phyloP scores from a whole-genome alignment of 495 filamentous ascomycete species.

The Tuber melanosporum region DNA sequence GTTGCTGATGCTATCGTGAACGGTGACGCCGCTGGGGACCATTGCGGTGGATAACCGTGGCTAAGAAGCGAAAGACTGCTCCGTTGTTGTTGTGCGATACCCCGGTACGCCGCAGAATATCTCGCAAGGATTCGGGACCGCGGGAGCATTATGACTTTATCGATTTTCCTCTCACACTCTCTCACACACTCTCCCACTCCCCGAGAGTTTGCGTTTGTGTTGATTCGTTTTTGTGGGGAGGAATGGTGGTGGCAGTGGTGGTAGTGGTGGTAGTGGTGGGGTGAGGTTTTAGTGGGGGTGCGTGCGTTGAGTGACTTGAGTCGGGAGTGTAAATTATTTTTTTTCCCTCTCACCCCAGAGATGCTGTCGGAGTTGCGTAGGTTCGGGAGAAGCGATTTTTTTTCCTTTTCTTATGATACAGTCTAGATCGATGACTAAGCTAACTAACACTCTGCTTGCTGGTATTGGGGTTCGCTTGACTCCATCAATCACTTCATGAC shows the following conservation, averaged over 20 bases:
- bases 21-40: slow-evolving; percentile 8
- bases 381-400: neutral
- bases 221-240: neutral
- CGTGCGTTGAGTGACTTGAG: neutral
- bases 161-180: neutral
- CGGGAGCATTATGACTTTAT: slow-evolving; percentile 26
- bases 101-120: slow-evolving; percentile 22
- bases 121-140: slow-evolving; percentile 33
- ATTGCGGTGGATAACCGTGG: slow-evolving; percentile 7
- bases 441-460: neutral
- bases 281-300: neutral
- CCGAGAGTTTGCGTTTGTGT: neutral
- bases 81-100: slow-evolving; percentile 13
- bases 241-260: neutral
- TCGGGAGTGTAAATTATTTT: neutral
- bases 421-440: neutral
- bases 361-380: neutral
- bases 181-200: neutral
- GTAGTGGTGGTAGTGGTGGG: neutral
- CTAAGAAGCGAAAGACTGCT: slow-evolving; percentile 12
- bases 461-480: neutral
- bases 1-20: neutral
- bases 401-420: neutral
- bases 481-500: neutral
- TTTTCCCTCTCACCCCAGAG: neutral